Conservation (phyloP, 805 yeast genomes). For the Candida khao-thaluensis region DNA sequence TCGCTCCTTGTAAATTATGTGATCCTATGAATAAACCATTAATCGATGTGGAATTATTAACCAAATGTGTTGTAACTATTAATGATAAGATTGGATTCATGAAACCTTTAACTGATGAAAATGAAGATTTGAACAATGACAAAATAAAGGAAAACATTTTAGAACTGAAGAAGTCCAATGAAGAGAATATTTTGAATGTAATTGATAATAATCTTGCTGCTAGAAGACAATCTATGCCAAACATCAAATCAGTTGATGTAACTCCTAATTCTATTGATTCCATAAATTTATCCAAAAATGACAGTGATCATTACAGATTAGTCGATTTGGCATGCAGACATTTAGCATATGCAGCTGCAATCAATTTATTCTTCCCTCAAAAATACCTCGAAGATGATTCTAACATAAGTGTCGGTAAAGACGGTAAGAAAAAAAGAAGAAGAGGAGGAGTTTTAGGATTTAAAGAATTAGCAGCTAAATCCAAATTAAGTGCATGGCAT, state of each 20-base stretch:
- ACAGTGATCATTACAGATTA: constrained; percentile 64
- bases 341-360: constrained; percentile 75
- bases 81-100: constrained; percentile 59
- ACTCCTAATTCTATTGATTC: constrained; percentile 6
- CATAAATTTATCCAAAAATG: constrained; percentile 49
- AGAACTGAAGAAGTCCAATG: constrained; percentile 24
- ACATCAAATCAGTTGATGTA: constrained; percentile 12
- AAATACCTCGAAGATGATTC: constrained; percentile 20
- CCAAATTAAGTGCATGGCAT: constrained; percentile 87
- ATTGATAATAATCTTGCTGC: constrained; percentile 13
- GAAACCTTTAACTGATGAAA: constrained; percentile 49
- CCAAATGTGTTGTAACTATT: constrained; percentile 52
- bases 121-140: constrained; percentile 37
- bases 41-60: constrained; percentile 45
- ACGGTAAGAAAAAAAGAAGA: constrained; percentile 47
- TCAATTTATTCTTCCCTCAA: constrained; percentile 30
- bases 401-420: constrained; percentile 13
- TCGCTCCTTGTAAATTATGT: constrained; percentile 52
- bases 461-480: constrained; percentile 82
- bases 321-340: constrained; percentile 81
- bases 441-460: constrained; percentile 81
- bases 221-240: constrained; percentile 32
- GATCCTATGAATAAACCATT: constrained; percentile 48
- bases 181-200: constrained; percentile 24
- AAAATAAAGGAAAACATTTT: constrained; percentile 38